These are phyloP conservation scores for Trichoderma aggressivum DNA, from an alignment of 2,329 filamentous ascomycete genomes.

Conservation along the genomic window DNA sequence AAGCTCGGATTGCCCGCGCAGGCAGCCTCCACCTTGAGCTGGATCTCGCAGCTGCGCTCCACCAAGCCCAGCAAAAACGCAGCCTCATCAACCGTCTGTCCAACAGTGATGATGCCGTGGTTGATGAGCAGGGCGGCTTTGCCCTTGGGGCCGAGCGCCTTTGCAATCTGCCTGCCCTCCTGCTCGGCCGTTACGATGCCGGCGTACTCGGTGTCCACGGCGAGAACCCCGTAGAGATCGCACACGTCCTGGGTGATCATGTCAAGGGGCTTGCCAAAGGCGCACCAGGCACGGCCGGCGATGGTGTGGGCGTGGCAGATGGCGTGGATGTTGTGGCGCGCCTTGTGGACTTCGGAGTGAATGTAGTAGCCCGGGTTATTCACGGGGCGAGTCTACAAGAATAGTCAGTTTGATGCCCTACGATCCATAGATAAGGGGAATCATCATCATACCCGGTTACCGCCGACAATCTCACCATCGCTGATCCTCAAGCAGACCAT, in stretches of 20 bases:
- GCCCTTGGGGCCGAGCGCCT: constrained; percentile 54
- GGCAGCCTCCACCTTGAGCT: constrained; percentile 66
- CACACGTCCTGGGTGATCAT: constrained; percentile 69
- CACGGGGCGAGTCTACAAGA: constrained; percentile 45
- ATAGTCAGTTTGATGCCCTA: neutral
- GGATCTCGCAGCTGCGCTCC: constrained; percentile 66
- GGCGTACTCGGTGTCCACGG: constrained; percentile 58
- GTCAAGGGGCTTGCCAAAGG: constrained; percentile 61
- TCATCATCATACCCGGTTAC: constrained; percentile 44
- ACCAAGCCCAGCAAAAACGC: constrained; percentile 66
- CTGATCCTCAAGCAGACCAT: constrained; percentile 61
- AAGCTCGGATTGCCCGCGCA: constrained; percentile 41
- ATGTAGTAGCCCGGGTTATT: constrained; percentile 70
- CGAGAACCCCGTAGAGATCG: constrained; percentile 60
- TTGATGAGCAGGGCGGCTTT: constrained; percentile 66
- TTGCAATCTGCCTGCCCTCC: constrained; percentile 63
- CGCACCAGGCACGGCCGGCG: constrained; percentile 64
- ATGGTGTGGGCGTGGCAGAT: constrained; percentile 67
- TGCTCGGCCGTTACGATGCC: constrained; percentile 56
- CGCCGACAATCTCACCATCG: constrained; percentile 59
- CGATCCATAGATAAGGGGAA: neutral
- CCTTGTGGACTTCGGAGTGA: constrained; percentile 65
- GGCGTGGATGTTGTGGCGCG: constrained; percentile 61
- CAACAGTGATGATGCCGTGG: constrained; percentile 69
- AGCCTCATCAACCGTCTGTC: constrained; percentile 69